Percentiles rank a stretch among this genome's conserved stretches.
Conservation (phyloP, 768 basidiomycete species). For the Pleurotus giganteus region DNA sequence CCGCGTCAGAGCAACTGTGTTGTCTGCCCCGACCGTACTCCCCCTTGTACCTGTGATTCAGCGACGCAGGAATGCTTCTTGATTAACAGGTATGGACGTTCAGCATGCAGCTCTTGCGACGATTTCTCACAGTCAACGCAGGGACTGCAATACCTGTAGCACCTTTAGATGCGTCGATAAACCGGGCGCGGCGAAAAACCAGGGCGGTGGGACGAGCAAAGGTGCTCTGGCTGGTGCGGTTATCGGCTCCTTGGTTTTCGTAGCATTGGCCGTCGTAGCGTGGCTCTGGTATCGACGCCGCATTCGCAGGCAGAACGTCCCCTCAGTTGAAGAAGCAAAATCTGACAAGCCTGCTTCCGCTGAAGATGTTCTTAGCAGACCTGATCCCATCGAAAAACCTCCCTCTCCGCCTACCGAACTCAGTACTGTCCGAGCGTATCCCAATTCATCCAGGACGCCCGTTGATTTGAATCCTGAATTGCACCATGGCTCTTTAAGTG, state of each 20-base stretch:
- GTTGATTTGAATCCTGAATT: conserved; percentile 62
- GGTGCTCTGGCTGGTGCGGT: conserved; percentile 77
- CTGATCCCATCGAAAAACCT: conserved; percentile 76
- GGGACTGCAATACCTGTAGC: conserved; percentile 58
- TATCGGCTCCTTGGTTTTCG: conserved; percentile 59
- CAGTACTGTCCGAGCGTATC: conserved; percentile 47
- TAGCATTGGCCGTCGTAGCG: conserved; percentile 46
- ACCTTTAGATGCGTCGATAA: conserved; percentile 49
- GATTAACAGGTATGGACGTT: conserved; percentile 51
- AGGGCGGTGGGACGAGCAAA: conserved; percentile 47
- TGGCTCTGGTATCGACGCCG: conserved; percentile 65
- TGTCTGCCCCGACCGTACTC: conserved; percentile 41
- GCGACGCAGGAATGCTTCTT: conserved; percentile 56
- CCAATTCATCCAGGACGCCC: conserved; percentile 44
- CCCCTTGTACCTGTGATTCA: conserved; percentile 51
- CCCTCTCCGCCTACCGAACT: conserved; percentile 29
- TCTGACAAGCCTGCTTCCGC: conserved; percentile 71
- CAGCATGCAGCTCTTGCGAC: background rate
- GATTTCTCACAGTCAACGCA: conserved; percentile 25
- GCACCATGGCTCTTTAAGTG: conserved; percentile 28
- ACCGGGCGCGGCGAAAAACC: conserved; percentile 15
- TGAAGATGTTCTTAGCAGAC: conserved; percentile 74
- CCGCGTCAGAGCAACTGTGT: conserved; percentile 44
- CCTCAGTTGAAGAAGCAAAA: conserved; percentile 36
- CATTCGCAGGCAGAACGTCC: background rate